These are phyloP conservation scores for Celoporthe dispersa DNA, from an alignment of 2,329 filamentous ascomycete species.

Conservation along the genomic window DNA sequence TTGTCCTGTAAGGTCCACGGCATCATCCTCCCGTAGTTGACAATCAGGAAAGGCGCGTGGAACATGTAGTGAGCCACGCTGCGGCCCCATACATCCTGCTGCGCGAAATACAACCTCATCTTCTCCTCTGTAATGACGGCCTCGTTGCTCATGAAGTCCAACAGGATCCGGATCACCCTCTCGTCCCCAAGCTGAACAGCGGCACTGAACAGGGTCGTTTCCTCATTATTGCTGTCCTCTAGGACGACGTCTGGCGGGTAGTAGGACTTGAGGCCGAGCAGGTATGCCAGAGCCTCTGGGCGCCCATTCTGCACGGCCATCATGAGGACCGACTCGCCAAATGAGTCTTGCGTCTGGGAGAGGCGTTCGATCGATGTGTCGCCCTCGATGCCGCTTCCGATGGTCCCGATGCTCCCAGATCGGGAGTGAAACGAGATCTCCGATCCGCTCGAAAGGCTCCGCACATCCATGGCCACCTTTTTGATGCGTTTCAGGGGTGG, in stretches of 20 bases:
- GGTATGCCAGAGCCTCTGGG: slow-evolving; percentile 73
- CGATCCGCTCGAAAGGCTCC: slow-evolving; percentile 86
- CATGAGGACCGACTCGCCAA: slow-evolving; percentile 86
- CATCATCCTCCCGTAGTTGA: slow-evolving; percentile 74
- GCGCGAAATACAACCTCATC: slow-evolving; percentile 70
- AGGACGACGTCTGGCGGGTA: slow-evolving; percentile 74
- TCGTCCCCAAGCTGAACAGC: slow-evolving; percentile 83
- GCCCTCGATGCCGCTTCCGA: slow-evolving; percentile 75
- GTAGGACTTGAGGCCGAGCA: slow-evolving; percentile 76
- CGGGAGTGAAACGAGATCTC: slow-evolving; percentile 82
- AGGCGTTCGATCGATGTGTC: slow-evolving; percentile 84
- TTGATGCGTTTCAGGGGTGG: slow-evolving; percentile 63
- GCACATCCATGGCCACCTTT: slow-evolving; percentile 85
- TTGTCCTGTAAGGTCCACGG: slow-evolving; percentile 92
- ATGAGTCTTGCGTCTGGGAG: slow-evolving; percentile 69
- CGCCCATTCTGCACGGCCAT: slow-evolving; percentile 80
- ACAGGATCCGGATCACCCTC: slow-evolving; percentile 74
- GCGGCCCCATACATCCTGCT: slow-evolving; percentile 82
- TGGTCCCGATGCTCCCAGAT: slow-evolving; percentile 76
- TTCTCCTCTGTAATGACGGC: slow-evolving; percentile 54
- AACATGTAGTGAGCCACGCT: slow-evolving; percentile 97
- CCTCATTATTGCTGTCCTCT: slow-evolving; percentile 85
- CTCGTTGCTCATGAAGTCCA: slow-evolving; percentile 67
- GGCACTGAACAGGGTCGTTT: slow-evolving; percentile 85
- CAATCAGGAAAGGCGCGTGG: slow-evolving; percentile 81